Evolutionary conservation across 2,329 filamentous ascomycete species (phyloP).

Genomic region (Dryadomyces quercivorus): DNA sequence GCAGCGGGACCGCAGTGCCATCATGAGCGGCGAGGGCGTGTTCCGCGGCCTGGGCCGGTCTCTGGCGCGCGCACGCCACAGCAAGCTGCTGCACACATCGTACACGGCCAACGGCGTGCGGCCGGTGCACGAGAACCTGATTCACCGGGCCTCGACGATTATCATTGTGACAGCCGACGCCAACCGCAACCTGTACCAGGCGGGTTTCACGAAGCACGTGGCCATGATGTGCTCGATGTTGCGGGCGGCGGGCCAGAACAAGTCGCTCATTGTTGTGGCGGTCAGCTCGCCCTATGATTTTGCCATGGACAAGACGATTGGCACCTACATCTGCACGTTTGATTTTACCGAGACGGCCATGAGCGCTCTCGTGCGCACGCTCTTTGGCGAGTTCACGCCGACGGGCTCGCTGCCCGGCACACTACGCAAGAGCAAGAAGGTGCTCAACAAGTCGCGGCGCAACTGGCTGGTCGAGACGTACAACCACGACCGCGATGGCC

Average conservation of each 20-base stretch:
- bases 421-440: constrained; percentile 75
- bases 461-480: constrained; percentile 92
- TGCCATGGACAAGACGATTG: constrained; percentile 79
- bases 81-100: constrained; percentile 82
- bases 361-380: constrained; percentile 66
- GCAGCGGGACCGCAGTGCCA: constrained; percentile 46
- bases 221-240: constrained; percentile 89
- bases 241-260: constrained; percentile 65
- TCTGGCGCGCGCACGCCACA: constrained; percentile 73
- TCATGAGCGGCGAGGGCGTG: constrained; percentile 88
- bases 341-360: constrained; percentile 92
- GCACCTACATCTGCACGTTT: constrained; percentile 89
- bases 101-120: constrained; percentile 89
- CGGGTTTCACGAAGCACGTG: constrained; percentile 90
- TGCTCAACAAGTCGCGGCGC: constrained; percentile 79
- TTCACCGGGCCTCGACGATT: constrained; percentile 76
- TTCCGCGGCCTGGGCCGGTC: constrained; percentile 83
- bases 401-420: constrained; percentile 56
- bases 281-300: constrained; percentile 97
- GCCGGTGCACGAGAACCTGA: constrained; percentile 86
- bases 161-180: constrained; percentile 89
- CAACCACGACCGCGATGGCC: constrained; percentile 63
- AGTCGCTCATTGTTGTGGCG: constrained; percentile 79
- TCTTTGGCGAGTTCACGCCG: constrained; percentile 63
- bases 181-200: constrained; percentile 85